Conservation (phyloP, 2,329 filamentous ascomycete genomes). For the Emergomyces orientalis region DNA sequence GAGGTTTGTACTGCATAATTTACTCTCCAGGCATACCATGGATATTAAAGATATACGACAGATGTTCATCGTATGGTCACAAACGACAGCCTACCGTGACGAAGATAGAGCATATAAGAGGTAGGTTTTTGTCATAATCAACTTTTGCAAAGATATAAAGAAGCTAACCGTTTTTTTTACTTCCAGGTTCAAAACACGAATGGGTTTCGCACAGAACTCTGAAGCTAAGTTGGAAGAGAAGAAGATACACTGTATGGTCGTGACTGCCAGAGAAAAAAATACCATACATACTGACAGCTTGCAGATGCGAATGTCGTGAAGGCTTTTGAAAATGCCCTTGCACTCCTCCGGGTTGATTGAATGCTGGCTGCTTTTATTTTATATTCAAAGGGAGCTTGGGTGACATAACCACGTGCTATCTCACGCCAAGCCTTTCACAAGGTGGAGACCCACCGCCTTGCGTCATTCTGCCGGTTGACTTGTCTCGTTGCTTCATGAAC, state of each 20-base stretch:
- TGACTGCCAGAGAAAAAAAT: conserved; percentile 1
- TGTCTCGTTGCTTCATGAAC: not conserved
- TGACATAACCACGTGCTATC: not conserved
- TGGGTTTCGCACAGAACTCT: conserved; percentile 63
- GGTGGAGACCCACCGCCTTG: conserved; percentile 4
- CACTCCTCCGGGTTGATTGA: conserved; percentile 32
- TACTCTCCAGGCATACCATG: not conserved
- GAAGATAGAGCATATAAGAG: conserved; percentile 68
- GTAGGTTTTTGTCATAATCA: conserved; percentile 32
- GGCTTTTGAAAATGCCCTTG: conserved; percentile 41
- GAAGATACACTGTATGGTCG: conserved; percentile 65
- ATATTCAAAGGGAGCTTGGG: not conserved
- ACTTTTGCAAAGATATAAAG: not conserved
- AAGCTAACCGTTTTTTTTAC: conserved; percentile 9
- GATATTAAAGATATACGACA: conserved; percentile 28
- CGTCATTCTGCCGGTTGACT: conserved; percentile 10
- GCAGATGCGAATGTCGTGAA: conserved; percentile 38
- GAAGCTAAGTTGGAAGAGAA: conserved; percentile 64
- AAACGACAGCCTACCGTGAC: conserved; percentile 62
- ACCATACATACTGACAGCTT: not conserved
- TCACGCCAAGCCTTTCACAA: not conserved
- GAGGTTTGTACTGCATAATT: conserved; percentile 40
- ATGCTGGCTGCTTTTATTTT: not conserved
- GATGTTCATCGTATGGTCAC: conserved; percentile 74
- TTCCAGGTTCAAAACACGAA: conserved; percentile 62